Evolutionary conservation across 805 yeast species (phyloP).

Genomic region (Tetrapisispora fleetii): DNA sequence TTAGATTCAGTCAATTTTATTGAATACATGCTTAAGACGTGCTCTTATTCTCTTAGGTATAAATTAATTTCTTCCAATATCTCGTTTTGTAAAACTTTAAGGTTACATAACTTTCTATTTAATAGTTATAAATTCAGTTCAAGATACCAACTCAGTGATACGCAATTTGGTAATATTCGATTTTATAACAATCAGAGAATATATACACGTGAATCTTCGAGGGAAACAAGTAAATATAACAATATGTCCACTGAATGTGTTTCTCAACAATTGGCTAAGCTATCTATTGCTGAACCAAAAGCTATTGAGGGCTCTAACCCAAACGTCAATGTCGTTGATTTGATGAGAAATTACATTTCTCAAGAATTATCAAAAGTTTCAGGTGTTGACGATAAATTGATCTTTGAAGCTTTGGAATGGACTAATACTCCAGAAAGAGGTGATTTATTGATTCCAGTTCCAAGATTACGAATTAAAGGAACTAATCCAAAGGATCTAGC

Average conservation of each 20-base stretch:
- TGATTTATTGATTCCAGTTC: conserved; percentile 85
- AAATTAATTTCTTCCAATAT: background rate
- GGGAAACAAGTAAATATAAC: background rate
- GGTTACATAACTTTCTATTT: conserved; percentile 1
- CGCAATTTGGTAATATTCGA: background rate
- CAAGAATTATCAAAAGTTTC: conserved; percentile 65
- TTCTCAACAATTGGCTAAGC: conserved; percentile 25
- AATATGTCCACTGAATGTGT: conserved; percentile 14
- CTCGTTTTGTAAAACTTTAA: background rate
- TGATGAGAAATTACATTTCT: conserved; percentile 83
- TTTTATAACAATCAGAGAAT: background rate
- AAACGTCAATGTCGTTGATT: conserved; percentile 69
- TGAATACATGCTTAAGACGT: conserved; percentile 3
- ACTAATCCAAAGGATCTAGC: conserved; percentile 69
- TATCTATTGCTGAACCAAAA: conserved; percentile 35
- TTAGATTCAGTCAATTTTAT: background rate
- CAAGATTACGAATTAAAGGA: conserved; percentile 80
- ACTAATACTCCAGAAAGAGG: conserved; percentile 82
- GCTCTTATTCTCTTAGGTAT: background rate
- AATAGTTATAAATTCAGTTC: background rate
- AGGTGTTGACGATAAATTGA: conserved; percentile 57
- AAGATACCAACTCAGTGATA: background rate
- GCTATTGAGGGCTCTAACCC: conserved; percentile 56
- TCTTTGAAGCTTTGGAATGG: conserved; percentile 81
- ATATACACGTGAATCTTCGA: background rate